Base-by-base conservation (phyloP, 1,284 basidiomycete genomes). In the Ganoderma leucocontextum region DNA sequence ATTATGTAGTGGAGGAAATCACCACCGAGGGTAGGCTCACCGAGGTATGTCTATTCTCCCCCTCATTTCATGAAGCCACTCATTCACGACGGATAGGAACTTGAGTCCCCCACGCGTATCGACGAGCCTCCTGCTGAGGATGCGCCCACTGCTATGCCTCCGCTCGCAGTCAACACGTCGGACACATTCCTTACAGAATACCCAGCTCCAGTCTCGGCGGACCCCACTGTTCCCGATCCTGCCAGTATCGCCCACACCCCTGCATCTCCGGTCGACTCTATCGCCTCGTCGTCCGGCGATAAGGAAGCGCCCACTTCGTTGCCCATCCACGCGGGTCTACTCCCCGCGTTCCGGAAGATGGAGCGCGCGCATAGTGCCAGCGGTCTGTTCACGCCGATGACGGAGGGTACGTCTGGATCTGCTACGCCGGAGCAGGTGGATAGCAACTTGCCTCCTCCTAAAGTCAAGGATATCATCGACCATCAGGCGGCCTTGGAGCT, bases 181-280 rank as follows among this genome's bases (percentile, higher is more conserved):
- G 63, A 41, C 22, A 49, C 38, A 15, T 60, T 65, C 9, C 33
- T 63, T 9, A 55, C 63, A 2, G 73, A 74, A 47, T 74, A 82
- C 60, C 81, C 82, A 17, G 81, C 82, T 72, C 84, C 84, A 25
- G 75, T 84, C 35, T 78, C 78, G 5, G 83, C 84, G 12, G 81
- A 85, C 64, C 81, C 82, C 36, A 75, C 74, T 35, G 81, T 83
- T 25, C 80, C 79, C 42, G 84, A 85, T 66, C 83, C 82, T 15
- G 78, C 79, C 7, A 78, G 76, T 59, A 71, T 74, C 29, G 64
- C 73, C 6, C 70, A 67, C 29, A 74, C 76, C 0, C 74, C 79
- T 9, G 67, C 69, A 7, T 71, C 75, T 5, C 64, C 60, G 58
- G 67, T 36, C 2, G 63, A 53, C n/a, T 68, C 69, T 17, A 58